These are phyloP conservation scores for Boletus hoseneyae DNA, from an alignment of 1,284 basidiomycete genomes.

Conservation along the genomic window DNA sequence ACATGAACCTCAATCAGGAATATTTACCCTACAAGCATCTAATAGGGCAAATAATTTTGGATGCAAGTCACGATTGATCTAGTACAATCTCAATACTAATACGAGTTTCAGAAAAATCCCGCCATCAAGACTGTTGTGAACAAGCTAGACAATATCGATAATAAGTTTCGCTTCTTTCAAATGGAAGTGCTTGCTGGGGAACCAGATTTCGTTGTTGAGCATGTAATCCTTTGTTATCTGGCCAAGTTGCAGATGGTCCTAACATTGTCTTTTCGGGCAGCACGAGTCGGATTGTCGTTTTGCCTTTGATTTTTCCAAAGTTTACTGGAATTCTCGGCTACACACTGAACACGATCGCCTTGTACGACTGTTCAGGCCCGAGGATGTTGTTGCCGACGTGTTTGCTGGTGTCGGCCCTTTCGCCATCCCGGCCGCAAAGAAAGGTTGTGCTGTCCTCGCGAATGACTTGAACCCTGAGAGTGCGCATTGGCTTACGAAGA, in stretches of 20 bases:
- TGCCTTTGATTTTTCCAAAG: conserved; percentile 91
- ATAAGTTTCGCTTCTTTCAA: conserved; percentile 88
- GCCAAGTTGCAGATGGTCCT: background rate
- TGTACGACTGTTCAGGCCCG: conserved; percentile 62
- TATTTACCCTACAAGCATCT: conserved; percentile 90
- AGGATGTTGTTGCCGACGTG: conserved; percentile 85
- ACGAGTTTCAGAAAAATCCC: conserved; percentile 71
- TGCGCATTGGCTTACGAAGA: conserved; percentile 73
- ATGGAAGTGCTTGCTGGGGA: conserved; percentile 98
- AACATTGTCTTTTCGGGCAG: conserved; percentile 39
- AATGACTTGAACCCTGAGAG: conserved; percentile 96
- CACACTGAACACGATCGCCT: conserved; percentile 90
- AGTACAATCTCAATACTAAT: conserved; percentile 4
- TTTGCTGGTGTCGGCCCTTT: conserved; percentile 99
- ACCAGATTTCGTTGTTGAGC: conserved; percentile 79
- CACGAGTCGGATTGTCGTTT: conserved; percentile 84
- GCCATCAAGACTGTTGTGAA: conserved; percentile 89
- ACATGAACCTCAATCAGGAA: conserved; percentile 88
- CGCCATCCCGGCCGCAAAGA: conserved; percentile 88
- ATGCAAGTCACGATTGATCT: conserved; percentile 52
- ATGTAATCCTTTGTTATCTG: conserved; percentile 49
- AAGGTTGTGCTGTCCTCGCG: conserved; percentile 83
- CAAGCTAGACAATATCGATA: conserved; percentile 88
- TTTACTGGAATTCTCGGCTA: conserved; percentile 98
- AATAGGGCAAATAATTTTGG: conserved; percentile 89